Percentiles rank a stretch among this genome's conserved stretches.
phyloP scores from a whole-genome alignment of 139 green algal species.

The Protoeuglena noctilucae region DNA sequence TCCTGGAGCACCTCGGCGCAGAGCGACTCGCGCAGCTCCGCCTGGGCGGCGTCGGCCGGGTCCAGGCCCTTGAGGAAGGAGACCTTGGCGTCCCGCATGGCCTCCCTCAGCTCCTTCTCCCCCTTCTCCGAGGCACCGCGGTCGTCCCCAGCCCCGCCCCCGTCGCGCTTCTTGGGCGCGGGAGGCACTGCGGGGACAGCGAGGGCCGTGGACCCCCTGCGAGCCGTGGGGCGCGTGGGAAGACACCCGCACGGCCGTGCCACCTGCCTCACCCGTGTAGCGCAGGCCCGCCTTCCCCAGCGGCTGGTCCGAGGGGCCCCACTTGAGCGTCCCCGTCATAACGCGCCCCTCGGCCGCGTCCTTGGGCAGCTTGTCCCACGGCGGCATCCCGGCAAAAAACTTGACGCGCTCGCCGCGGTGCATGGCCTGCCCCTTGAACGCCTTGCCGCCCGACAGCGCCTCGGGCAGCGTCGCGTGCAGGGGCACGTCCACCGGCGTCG shows the following conservation, averaged over 20 bases:
- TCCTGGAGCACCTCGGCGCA: constrained; percentile 17
- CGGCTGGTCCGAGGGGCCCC: not conserved
- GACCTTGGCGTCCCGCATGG: constrained; percentile 47
- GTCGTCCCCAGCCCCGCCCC: no score
- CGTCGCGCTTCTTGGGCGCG: not conserved
- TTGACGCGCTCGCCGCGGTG: constrained; percentile 19
- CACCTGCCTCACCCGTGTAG: not conserved
- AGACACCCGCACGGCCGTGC: no score
- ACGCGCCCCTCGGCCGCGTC: constrained; percentile 30
- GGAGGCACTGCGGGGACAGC: not conserved
- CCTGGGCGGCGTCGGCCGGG: not conserved
- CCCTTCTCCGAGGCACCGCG: no score
- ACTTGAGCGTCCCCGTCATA: not conserved
- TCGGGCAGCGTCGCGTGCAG: constrained; percentile 38
- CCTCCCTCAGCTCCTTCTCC: constrained; percentile 24
- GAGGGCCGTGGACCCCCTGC: not conserved
- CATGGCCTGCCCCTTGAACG: constrained; percentile 18
- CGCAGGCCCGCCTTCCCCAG: not conserved
- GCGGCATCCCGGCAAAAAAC: constrained; percentile 43
- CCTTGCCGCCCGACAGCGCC: constrained; percentile 15
- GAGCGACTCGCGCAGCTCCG: constrained; percentile 13
- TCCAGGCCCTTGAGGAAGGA: constrained; percentile 45
- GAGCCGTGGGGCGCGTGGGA: not conserved
- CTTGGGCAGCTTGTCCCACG: constrained; percentile 70
- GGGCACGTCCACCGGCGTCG: constrained; percentile 27